Conservation (phyloP, 768 basidiomycete genomes). For the Serendipita sp. region DNA sequence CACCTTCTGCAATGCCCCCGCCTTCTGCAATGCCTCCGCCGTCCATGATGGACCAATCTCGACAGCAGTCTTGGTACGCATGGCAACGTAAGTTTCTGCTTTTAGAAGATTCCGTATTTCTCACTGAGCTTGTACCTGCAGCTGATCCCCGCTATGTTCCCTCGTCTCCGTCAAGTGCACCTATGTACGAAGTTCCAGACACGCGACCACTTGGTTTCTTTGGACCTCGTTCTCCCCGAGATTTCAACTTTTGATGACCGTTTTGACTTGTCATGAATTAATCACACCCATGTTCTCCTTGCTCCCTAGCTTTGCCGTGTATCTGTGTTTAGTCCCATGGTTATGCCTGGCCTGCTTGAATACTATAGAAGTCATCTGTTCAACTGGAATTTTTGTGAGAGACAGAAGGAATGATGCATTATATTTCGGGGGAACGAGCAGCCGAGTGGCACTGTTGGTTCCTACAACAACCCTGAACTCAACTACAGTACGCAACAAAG, state of each 20-base stretch:
- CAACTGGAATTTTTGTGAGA: too few relatives aligned
- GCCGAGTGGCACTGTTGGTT: too few relatives aligned
- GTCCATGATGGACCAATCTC: neutral
- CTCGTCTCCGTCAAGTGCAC: constrained; percentile 42
- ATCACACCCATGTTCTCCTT: neutral
- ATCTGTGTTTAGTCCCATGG: too few relatives aligned
- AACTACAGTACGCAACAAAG: too few relatives aligned
- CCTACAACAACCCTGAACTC: too few relatives aligned
- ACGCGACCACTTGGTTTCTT: constrained; percentile 51
- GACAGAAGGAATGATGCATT: too few relatives aligned
- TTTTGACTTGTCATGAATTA: neutral
- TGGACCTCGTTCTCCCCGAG: constrained; percentile 53
- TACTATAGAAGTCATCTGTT: too few relatives aligned
- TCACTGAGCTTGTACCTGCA: constrained; percentile 16
- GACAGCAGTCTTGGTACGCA: constrained; percentile 23
- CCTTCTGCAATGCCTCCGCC: constrained; percentile 10
- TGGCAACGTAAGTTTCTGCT: constrained; percentile 24
- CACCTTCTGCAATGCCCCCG: constrained; percentile 5
- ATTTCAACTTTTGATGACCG: constrained; percentile 15
- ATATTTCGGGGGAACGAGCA: too few relatives aligned
- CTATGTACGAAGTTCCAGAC: constrained; percentile 45
- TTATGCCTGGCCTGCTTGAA: too few relatives aligned
- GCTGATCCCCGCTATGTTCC: constrained; percentile 42
- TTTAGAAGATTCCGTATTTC: constrained; percentile 3
- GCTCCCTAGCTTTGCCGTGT: too few relatives aligned